Base-by-base conservation (phyloP, 1,139 yeast genomes). In the Spencermartinsiella ligniputridi region DNA sequence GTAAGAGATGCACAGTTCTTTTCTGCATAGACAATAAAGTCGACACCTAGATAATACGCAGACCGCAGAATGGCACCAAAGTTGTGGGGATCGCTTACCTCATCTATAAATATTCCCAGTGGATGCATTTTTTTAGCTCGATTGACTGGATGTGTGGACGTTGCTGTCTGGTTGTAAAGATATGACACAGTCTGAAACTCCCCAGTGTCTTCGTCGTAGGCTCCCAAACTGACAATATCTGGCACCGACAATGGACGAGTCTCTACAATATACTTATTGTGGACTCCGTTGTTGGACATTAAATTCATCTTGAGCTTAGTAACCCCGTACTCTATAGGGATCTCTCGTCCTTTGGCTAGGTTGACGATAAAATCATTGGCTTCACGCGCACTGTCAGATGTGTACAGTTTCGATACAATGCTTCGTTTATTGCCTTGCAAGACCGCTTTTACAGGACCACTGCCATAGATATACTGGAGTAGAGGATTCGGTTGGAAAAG, bases 61-160 rank as follows among this genome's bases (percentile, higher is more conserved):
- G 90, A 77, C 58, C 97, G 71, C 25, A 88, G 66, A 39, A 90
- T 80, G 27, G 95, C 95, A 1, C 97, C 97, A 55, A 87, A 71
- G 60, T 90, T 90, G 61, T 87, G 95, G 0, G 97, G 95, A 60
- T 90, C 97, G 3, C 89, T 81, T 42, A 90, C 74, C 49, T 86
- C 90, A 63, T 89, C 97, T 36, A 89, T 65, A 56, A 76, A 87
- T 3, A 89, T 56, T 0, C 92, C 96, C 15, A 89, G 58, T 0
- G 96, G 95, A 54, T 68, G 70, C 32, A 63, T 64, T 18, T 52
- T 53, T 22, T 52, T 53, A 3, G 58, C 52, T 15, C 4, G 15
- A 15, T 27, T 27, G 8, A n/a, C 32, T 5, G 8, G 8, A 27
- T 27, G 22, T 15, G 15, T 12, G 21, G 37, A 2, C 12, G 32